These are phyloP conservation scores for Phaffia australis DNA, from an alignment of 768 basidiomycete species.

Conservation along the genomic window DNA sequence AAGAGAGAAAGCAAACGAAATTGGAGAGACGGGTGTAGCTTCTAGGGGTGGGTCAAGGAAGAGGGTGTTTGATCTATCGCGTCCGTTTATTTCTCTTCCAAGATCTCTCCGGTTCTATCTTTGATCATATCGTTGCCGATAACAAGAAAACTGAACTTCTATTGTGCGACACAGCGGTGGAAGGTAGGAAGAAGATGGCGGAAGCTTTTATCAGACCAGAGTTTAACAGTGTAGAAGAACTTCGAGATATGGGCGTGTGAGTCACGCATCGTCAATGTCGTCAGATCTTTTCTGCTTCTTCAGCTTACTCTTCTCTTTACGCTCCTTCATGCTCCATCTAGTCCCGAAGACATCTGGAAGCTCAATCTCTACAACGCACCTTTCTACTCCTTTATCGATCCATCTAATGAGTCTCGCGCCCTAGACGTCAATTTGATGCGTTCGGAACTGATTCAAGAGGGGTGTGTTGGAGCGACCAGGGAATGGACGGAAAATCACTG, in stretches of 20 bases:
- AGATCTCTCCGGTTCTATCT: background rate
- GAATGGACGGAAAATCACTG: constrained; percentile 91
- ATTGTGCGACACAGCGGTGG: background rate
- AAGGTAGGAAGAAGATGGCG: background rate
- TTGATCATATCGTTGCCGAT: background rate
- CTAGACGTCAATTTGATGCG: background rate
- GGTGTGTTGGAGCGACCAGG: constrained; percentile 38
- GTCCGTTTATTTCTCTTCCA: background rate
- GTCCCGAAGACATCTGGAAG: constrained; percentile 21
- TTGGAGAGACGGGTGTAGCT: too few relatives aligned
- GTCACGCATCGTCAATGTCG: background rate
- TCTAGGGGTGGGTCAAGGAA: too few relatives aligned
- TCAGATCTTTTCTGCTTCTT: background rate
- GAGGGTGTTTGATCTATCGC: background rate
- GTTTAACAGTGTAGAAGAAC: constrained; percentile 13
- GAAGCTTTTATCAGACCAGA: constrained; percentile 19
- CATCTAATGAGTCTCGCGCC: background rate
- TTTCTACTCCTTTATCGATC: constrained; percentile 20
- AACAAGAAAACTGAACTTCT: background rate
- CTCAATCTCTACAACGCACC: constrained; percentile 17
- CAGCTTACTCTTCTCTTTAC: background rate
- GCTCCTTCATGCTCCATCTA: constrained; percentile 2
- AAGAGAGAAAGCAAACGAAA: too few relatives aligned
- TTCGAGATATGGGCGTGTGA: constrained; percentile 13
- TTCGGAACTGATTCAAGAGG: constrained; percentile 3